phyloP scores from a whole-genome alignment of 257 asterid genomes.

The Nicotiana knightiana region DNA sequence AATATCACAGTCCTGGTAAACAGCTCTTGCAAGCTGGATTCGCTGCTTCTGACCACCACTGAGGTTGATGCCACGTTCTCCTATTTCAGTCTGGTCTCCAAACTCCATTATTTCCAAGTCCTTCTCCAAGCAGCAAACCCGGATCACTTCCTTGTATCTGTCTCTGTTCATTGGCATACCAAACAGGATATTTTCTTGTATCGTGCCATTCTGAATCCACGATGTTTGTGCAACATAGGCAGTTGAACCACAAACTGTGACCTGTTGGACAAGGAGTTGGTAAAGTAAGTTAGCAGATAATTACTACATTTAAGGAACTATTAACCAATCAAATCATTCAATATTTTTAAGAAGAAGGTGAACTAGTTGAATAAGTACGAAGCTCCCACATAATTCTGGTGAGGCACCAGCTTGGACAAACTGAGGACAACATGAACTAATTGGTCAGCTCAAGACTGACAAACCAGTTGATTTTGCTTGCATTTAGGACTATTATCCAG shows the following conservation, averaged over 20 bases:
- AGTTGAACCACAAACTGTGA: conserved; percentile 79
- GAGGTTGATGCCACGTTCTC: conserved; percentile 97
- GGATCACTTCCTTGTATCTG: conserved; percentile 56
- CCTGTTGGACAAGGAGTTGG: conserved; percentile 26
- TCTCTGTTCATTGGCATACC: conserved; percentile 57
- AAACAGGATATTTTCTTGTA: conserved; percentile 73
- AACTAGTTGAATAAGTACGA: neutral
- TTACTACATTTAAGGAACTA: neutral
- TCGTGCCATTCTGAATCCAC: conserved; percentile 97
- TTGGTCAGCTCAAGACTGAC: neutral
- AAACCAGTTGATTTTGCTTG: neutral
- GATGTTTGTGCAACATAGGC: conserved; percentile 96
- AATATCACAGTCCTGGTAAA: conserved; percentile 84
- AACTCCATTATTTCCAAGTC: conserved; percentile 96
- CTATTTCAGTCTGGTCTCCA: conserved; percentile 98
- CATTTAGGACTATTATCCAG: neutral
- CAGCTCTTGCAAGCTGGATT: conserved; percentile 94
- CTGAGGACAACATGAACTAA: neutral
- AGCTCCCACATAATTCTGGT: neutral
- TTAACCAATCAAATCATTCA: neutral
- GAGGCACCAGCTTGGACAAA: neutral
- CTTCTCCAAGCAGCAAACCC: conserved; percentile 87
- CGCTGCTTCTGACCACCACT: conserved; percentile 99
- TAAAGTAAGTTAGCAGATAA: neutral
- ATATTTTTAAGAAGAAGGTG: neutral